Conservation (phyloP, 768 basidiomycete species). For the Lactarius evosmus region DNA sequence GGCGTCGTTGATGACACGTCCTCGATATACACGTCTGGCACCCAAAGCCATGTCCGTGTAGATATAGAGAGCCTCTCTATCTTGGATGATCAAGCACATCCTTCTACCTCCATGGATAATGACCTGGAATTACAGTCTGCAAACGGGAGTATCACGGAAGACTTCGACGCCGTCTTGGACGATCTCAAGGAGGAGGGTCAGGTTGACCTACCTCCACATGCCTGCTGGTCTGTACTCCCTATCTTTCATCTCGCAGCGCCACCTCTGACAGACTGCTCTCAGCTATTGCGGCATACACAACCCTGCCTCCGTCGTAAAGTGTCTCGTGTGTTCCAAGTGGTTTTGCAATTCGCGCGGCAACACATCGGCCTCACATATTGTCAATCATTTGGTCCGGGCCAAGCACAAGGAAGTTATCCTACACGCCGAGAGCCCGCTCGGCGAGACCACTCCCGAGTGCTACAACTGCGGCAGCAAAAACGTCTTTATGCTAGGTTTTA, state of each 20-base stretch:
- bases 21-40: conserved; percentile 74
- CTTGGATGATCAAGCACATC: conserved; percentile 52
- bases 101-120: conserved; percentile 20
- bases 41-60: conserved; percentile 48
- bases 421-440: conserved; percentile 91
- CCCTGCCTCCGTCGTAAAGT: conserved; percentile 95
- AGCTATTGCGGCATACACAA: conserved; percentile 99
- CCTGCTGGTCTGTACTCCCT: conserved; percentile 70
- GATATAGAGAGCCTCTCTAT: conserved; percentile 69
- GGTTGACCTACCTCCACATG: conserved; percentile 84
- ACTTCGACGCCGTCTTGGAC: conserved; percentile 86
- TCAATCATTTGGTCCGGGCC: conserved; percentile 97
- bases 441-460: conserved; percentile 97
- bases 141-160: conserved; percentile 62
- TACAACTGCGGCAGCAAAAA: conserved; percentile 99
- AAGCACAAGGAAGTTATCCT: conserved; percentile 99
- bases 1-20: conserved; percentile 76
- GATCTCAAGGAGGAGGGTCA: conserved; percentile 80
- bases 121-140: conserved; percentile 36
- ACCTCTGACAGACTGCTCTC: conserved; percentile 17
- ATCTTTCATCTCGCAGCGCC: conserved; percentile 8
- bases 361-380: conserved; percentile 97
- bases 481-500: conserved; percentile 99
- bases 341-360: conserved; percentile 99
- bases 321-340: conserved; percentile 89